These are phyloP conservation scores for Sphagnum contortum DNA, from an alignment of 225 moss, liverwort and hornwort species.

Conservation along the genomic window DNA sequence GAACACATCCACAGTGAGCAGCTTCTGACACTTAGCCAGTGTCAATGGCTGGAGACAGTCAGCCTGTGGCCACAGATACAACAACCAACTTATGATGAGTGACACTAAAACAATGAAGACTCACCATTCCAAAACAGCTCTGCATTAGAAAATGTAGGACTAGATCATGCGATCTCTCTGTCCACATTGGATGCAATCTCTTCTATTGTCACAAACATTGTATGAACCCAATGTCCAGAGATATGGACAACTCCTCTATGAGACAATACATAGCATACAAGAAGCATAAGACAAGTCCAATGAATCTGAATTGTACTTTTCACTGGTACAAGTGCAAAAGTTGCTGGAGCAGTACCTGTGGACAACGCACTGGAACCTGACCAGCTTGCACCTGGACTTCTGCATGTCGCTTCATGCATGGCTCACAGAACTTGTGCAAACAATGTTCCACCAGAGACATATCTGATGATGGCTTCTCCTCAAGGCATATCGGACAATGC, in stretches of 20 bases:
- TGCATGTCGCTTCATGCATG: conserved; percentile 68
- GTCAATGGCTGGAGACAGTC: conserved; percentile 54
- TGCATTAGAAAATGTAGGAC: too few relatives aligned
- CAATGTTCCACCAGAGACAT: conserved; percentile 61
- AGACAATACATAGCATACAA: too few relatives aligned
- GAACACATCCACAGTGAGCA: conserved; percentile 33
- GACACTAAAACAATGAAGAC: too few relatives aligned
- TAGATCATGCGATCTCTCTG: too few relatives aligned
- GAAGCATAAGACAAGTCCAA: too few relatives aligned
- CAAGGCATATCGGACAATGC: conserved; percentile 74
- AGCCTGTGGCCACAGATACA: conserved; percentile 13
- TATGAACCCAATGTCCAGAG: too few relatives aligned
- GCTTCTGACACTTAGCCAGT: conserved; percentile 48
- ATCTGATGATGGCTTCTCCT: conserved; percentile 34
- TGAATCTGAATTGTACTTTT: too few relatives aligned
- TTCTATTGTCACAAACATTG: too few relatives aligned
- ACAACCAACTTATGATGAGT: not conserved
- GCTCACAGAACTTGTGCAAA: conserved; percentile 51
- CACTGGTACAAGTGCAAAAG: too few relatives aligned
- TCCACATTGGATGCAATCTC: too few relatives aligned
- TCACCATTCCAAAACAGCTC: too few relatives aligned
- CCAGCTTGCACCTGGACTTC: conserved; percentile 66
- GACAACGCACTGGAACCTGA: conserved; percentile 83
- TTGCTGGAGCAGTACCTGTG: conserved; percentile 22
- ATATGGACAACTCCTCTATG: too few relatives aligned